A percentile compares a stretch with the other conserved stretches of the same genome.
These are phyloP conservation scores for Pyrus bretschneideri DNA, from an alignment of 306 rosid genomes.

Conservation along the genomic window DNA sequence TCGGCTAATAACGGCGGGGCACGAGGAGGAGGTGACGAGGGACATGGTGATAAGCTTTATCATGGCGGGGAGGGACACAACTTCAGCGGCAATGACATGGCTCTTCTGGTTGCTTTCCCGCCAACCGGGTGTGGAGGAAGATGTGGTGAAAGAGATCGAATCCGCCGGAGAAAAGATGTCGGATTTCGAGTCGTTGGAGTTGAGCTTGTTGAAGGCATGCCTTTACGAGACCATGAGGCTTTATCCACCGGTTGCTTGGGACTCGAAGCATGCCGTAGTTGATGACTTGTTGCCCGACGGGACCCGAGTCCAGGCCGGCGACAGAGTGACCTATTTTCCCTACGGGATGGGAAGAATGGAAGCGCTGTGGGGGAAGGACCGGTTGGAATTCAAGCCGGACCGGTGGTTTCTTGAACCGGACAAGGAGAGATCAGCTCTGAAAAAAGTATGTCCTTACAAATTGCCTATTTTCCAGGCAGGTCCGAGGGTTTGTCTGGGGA, in stretches of 20 bases:
- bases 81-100: constrained; percentile 92
- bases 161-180: background rate
- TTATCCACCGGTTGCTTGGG: constrained; percentile 90
- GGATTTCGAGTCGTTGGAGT: constrained; percentile 40
- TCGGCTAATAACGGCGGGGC: constrained; percentile 44
- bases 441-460: constrained; percentile 47
- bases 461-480: constrained; percentile 87
- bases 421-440: constrained; percentile 24
- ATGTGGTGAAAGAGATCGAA: constrained; percentile 47
- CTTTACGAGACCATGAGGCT: constrained; percentile 81
- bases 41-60: constrained; percentile 83
- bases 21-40: constrained; percentile 50
- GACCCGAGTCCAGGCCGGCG: constrained; percentile 52
- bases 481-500: constrained; percentile 84
- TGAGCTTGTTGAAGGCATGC: constrained; percentile 57
- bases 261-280: constrained; percentile 68
- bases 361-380: constrained; percentile 66
- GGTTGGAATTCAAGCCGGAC: constrained; percentile 66
- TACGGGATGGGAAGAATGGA: constrained; percentile 97
- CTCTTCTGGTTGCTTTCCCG: constrained; percentile 69
- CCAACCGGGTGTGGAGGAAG: constrained; percentile 26
- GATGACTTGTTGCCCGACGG: constrained; percentile 70
- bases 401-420: constrained; percentile 60
- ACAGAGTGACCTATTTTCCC: constrained; percentile 79
- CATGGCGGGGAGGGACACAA: constrained; percentile 91